Conservation (phyloP, 768 basidiomycete genomes). For the Lentinula guzmanii region DNA sequence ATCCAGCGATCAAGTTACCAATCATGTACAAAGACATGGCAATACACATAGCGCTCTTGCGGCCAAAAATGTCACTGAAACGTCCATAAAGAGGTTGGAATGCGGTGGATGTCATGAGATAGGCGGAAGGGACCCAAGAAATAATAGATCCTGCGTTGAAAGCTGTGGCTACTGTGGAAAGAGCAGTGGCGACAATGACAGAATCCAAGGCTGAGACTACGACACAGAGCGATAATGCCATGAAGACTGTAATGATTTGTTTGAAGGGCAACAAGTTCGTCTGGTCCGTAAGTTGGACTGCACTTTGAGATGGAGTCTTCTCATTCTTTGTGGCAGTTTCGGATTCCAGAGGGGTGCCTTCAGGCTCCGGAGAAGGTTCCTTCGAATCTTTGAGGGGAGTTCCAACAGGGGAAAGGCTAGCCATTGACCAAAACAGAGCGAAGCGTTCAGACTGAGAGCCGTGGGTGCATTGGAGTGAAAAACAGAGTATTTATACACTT, state of each 20-base stretch:
- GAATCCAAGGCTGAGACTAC: conserved; percentile 62
- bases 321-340: conserved; percentile 1
- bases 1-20: conserved; percentile 62
- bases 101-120: conserved; percentile 60
- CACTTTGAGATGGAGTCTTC: conserved; percentile 4
- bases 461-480: neutral
- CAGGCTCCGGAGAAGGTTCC: neutral
- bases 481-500: neutral
- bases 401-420: neutral
- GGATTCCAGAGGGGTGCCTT: neutral
- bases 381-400: neutral
- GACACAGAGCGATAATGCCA: conserved; percentile 54
- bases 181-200: conserved; percentile 66
- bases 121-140: conserved; percentile 71
- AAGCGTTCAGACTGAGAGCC: neutral
- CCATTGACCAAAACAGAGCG: neutral
- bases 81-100: conserved; percentile 60
- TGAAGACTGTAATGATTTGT: conserved; percentile 57
- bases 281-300: conserved; percentile 54
- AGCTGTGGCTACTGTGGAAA: conserved; percentile 62
- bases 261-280: conserved; percentile 67
- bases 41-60: conserved; percentile 52
- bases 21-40: conserved; percentile 61
- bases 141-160: conserved; percentile 60
- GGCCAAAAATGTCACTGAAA: conserved; percentile 62